phyloP scores from a whole-genome alignment of 2,329 filamentous ascomycete species.

The Juglanconis sp. region DNA sequence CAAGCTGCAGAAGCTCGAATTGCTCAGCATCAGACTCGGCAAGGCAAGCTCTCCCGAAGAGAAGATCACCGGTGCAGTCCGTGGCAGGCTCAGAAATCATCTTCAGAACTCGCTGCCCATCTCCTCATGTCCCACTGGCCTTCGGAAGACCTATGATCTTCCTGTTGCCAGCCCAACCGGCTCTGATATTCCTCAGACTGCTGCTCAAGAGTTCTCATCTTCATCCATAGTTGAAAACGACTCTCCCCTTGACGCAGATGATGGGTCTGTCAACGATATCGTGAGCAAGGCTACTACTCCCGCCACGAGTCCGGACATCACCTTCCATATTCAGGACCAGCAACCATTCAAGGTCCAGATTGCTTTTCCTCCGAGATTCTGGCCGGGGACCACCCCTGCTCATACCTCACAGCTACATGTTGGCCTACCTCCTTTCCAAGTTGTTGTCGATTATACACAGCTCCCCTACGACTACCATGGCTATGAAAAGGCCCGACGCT shows the following conservation, averaged over 20 bases:
- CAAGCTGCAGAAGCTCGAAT: background rate
- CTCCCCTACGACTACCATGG: background rate
- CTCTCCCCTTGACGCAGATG: background rate
- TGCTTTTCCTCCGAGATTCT: background rate
- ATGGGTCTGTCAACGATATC: background rate
- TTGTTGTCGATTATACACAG: background rate
- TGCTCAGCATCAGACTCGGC: background rate
- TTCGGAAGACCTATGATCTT: background rate
- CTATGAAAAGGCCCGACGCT: background rate
- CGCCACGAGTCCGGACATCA: background rate
- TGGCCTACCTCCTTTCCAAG: background rate
- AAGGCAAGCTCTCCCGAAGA: background rate
- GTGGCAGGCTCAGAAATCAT: background rate
- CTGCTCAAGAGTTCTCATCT: background rate
- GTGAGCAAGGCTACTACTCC: background rate
- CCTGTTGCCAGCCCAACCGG: background rate
- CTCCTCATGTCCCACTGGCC: background rate
- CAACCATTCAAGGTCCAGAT: background rate
- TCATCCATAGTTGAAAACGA: background rate
- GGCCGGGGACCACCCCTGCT: background rate
- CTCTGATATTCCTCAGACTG: background rate
- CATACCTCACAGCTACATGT: background rate
- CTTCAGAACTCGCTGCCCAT: background rate
- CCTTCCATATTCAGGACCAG: background rate
- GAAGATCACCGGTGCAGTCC: background rate